Conservation (phyloP, 23 red algal genomes). For the Gracilaria vermiculophylla region DNA sequence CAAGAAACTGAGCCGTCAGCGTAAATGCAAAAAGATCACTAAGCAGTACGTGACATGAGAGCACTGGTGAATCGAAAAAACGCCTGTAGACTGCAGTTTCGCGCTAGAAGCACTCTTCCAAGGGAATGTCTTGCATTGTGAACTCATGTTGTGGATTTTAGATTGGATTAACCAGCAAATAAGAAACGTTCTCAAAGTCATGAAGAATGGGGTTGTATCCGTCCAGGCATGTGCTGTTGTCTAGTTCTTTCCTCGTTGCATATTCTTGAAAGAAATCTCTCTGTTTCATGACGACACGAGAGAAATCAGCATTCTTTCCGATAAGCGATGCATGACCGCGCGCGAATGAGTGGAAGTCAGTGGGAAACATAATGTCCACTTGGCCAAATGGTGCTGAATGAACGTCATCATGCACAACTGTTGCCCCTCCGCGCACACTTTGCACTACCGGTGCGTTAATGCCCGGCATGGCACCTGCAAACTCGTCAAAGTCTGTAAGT, state of each 20-base stretch:
- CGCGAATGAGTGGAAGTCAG: conserved; percentile 59
- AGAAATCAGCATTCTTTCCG: not conserved
- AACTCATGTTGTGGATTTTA: not conserved
- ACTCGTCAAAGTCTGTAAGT: conserved; percentile 66
- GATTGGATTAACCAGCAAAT: conserved; percentile 28
- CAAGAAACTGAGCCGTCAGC: not conserved
- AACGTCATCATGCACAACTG: conserved; percentile 59
- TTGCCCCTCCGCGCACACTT: conserved; percentile 35
- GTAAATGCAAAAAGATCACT: not conserved
- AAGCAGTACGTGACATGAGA: not conserved
- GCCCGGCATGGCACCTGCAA: conserved; percentile 59
- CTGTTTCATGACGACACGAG: conserved; percentile 37
- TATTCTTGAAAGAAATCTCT: conserved; percentile 44
- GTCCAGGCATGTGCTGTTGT: conserved; percentile 32
- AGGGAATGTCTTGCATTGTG: too few species aligned
- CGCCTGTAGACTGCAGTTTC: too few species aligned
- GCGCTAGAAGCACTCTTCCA: too few species aligned
- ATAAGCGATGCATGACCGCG: not conserved
- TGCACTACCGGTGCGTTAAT: conserved; percentile 74
- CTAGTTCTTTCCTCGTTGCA: not conserved
- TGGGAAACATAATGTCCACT: conserved; percentile 86
- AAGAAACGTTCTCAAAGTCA: conserved; percentile 73
- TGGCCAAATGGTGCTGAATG: conserved; percentile 44
- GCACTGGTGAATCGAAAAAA: not conserved
- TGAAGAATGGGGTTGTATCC: conserved; percentile 79